phyloP scores from a whole-genome alignment of 257 asterid species.

The Paulownia fortunei region DNA sequence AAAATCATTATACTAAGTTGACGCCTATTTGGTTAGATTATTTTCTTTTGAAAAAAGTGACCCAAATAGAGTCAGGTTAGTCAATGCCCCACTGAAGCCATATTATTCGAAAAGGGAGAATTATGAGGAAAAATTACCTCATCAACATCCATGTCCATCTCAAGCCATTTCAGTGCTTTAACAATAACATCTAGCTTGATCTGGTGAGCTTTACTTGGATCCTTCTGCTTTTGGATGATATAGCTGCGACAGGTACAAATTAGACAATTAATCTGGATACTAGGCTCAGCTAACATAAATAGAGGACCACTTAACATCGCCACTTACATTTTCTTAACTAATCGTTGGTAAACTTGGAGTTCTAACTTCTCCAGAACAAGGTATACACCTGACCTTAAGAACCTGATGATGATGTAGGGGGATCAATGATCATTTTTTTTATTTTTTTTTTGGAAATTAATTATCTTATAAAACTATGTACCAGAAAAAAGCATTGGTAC shows the following conservation, averaged over 20 bases:
- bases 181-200: conserved; percentile 86
- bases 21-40: not conserved
- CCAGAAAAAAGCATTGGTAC: conserved; percentile 45
- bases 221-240: conserved; percentile 82
- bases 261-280: not conserved
- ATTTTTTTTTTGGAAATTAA: not conserved
- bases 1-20: not conserved
- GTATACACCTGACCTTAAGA: conserved; percentile 92
- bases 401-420: conserved; percentile 50
- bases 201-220: conserved; percentile 88
- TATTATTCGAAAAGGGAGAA: not conserved
- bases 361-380: conserved; percentile 95
- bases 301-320: not conserved
- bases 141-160: conserved; percentile 87
- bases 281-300: not conserved
- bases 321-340: conserved; percentile 89
- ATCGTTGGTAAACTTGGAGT: conserved; percentile 94
- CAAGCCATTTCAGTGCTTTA: conserved; percentile 90
- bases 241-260: conserved; percentile 50
- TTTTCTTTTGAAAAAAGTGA: not conserved
- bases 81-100: not conserved
- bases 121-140: conserved; percentile 58
- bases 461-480: conserved; percentile 1
- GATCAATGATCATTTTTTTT: conserved; percentile 39
- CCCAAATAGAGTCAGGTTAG: not conserved